Base-by-base conservation (phyloP, 1,284 basidiomycete genomes). In the Marasmius tenuissimus region DNA sequence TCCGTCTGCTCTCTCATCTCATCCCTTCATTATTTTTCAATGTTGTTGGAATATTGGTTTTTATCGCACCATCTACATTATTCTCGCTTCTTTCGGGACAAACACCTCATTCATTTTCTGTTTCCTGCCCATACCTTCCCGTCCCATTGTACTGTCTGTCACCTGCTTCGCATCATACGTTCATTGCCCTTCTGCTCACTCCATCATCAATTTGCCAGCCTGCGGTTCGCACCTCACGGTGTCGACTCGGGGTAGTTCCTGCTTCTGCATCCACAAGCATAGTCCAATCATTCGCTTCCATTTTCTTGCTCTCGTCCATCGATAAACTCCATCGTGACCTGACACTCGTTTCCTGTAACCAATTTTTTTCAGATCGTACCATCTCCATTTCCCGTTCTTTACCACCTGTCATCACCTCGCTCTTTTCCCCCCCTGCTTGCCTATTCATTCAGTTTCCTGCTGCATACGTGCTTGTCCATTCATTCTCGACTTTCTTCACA, bases 21-120 rank as follows among this genome's bases (percentile, higher is more conserved):
- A 33, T 18, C 47, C 37, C 27, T 11, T 14, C 37, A 59, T 59
- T 45, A 38, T 45, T 42, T 9, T 47, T 48, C 35, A 27, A 52
- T 60, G 61, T 62, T 59, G 61, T 59, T 35, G 42, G 57, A 57
- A 60, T 60, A 60, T 22, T 60, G 48, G 1, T 49, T 49, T 20
- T 49, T 20, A 11, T 27, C 10, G 18, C 18, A 11, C 27, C 27
- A n/a, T 11, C 27, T 20, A 49, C 27, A 49, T 27, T 49, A n/a
- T 49, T n/a, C 48, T 11, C 27, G 12, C 27, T 27, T 49, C 18
- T 49, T 10, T 49, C 18, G 18, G 48, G 18, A 11, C 27, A 49
- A 20, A 20, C 27, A 49, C 48, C 18, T 27, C 11, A 11, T 20
- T 20, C 48, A 27, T 49, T 49, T 49, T 27, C 48, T 49, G 48